These are phyloP conservation scores for Ustilago tritici DNA, from an alignment of 1,284 basidiomycete species.

Conservation along the genomic window DNA sequence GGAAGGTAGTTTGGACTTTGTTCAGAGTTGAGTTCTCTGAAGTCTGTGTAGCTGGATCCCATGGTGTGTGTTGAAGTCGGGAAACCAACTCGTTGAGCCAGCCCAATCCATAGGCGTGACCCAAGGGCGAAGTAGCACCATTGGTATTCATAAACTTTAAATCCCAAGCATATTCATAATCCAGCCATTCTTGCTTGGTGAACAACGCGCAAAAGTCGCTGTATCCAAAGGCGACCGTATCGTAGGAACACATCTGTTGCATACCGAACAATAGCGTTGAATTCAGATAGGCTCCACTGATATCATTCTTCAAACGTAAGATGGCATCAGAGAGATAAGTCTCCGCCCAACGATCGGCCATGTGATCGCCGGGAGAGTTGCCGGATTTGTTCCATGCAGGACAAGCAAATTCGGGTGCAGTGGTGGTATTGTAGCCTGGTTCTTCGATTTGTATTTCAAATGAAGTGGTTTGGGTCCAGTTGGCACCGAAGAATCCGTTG, in stretches of 20 bases:
- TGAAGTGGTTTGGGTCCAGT: constrained; percentile 45
- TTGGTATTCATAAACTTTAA: constrained; percentile 75
- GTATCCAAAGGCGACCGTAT: constrained; percentile 87
- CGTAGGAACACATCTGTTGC: constrained; percentile 68
- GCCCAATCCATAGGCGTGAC: constrained; percentile 83
- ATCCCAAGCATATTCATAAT: constrained; percentile 79
- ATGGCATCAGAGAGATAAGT: constrained; percentile 64
- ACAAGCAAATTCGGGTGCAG: constrained; percentile 65
- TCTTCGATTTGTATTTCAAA: constrained; percentile 67
- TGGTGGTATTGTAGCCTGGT: constrained; percentile 64
- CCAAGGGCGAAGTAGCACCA: constrained; percentile 82
- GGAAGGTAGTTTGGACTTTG: constrained; percentile 55
- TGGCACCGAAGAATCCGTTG: constrained; percentile 55
- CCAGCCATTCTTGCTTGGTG: constrained; percentile 87
- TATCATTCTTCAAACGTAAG: constrained; percentile 49
- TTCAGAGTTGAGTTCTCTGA: constrained; percentile 65
- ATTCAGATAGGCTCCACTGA: constrained; percentile 50
- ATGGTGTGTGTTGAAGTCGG: constrained; percentile 46
- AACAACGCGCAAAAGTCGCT: constrained; percentile 90
- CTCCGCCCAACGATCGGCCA: constrained; percentile 51
- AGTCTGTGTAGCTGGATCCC: constrained; percentile 54
- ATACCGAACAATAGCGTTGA: constrained; percentile 52
- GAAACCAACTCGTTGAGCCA: constrained; percentile 74
- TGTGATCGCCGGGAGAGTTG: constrained; percentile 22
- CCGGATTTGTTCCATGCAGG: constrained; percentile 25